phyloP scores from a whole-genome alignment of 2,329 filamentous ascomycete species.

The Fusarium sp. region DNA sequence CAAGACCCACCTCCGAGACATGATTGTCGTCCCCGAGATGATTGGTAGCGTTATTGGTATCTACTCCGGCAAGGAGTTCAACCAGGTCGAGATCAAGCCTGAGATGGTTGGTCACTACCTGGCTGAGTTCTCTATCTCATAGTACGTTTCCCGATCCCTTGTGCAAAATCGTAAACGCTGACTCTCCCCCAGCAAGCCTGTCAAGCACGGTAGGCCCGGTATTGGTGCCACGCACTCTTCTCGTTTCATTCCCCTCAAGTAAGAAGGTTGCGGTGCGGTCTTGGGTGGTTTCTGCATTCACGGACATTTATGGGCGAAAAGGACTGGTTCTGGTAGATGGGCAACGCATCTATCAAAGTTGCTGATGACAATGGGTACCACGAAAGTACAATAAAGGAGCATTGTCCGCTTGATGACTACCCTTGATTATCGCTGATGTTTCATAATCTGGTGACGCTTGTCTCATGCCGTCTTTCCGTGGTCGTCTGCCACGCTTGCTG shows the following conservation, averaged over 20 bases:
- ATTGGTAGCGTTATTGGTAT: conserved; percentile 98
- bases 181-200: conserved; percentile 83
- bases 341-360: conserved; percentile 58
- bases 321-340: conserved; percentile 66
- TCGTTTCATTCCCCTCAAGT: conserved; percentile 99
- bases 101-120: conserved; percentile 99
- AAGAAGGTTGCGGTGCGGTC: conserved; percentile 70
- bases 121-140: conserved; percentile 99
- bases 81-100: conserved; percentile 99
- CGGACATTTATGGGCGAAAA: conserved; percentile 68
- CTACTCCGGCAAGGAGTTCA: conserved; percentile 99
- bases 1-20: conserved; percentile 99
- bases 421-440: conserved; percentile 23
- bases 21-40: conserved; percentile 99
- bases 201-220: conserved; percentile 99
- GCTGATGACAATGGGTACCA: conserved; percentile 59
- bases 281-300: conserved; percentile 68
- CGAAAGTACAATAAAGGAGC: conserved; percentile 58
- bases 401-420: conserved; percentile 51
- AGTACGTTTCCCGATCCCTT: conserved; percentile 73
- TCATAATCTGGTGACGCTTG: conserved; percentile 17
- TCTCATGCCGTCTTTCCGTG: background rate
- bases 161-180: conserved; percentile 52
- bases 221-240: conserved; percentile 99
- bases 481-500: background rate